These are phyloP conservation scores for Achaetomium macrosporum DNA, from an alignment of 2,329 filamentous ascomycete genomes.

Conservation along the genomic window DNA sequence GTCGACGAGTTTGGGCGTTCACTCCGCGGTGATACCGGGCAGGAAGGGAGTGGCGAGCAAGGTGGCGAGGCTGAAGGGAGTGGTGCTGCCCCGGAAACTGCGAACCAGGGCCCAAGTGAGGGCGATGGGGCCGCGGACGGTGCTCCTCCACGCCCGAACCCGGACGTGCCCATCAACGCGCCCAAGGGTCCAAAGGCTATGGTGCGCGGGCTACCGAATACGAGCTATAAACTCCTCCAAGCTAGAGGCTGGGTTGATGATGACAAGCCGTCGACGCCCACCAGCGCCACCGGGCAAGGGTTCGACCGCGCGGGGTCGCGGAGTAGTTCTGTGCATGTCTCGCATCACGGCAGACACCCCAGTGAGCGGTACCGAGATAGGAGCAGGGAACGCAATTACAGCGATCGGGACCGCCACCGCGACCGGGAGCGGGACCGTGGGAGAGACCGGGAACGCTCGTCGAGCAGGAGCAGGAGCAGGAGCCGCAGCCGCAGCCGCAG, in stretches of 20 bases:
- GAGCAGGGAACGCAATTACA: constrained; percentile 14
- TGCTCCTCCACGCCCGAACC: constrained; percentile 18
- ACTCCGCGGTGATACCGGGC: constrained; percentile 21
- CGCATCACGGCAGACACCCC: constrained; percentile 7
- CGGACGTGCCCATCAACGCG: constrained; percentile 58
- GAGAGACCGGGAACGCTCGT: constrained; percentile 16
- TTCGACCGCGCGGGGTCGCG: constrained; percentile 36
- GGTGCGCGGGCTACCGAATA: constrained; percentile 81
- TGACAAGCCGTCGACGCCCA: constrained; percentile 30
- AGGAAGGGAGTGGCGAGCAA: constrained; percentile 16
- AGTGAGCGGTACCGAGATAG: constrained; percentile 25
- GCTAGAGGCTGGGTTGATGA: constrained; percentile 42
- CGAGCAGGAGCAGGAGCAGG: constrained; percentile 11
- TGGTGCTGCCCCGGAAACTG: constrained; percentile 19
- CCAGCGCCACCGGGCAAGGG: constrained; percentile 28
- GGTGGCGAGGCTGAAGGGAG: constrained; percentile 11
- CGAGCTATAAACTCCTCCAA: constrained; percentile 62
- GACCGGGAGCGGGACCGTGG: constrained; percentile 16
- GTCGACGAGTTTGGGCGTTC: constrained; percentile 31
- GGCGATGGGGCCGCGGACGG: constrained; percentile 7
- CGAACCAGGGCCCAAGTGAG: neutral
- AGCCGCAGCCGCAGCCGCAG: constrained; percentile 29
- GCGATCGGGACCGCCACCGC: constrained; percentile 10
- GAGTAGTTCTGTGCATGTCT: constrained; percentile 40
- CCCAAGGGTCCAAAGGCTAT: constrained; percentile 93